phyloP scores from a whole-genome alignment of 2,329 filamentous ascomycete species.

The Diaporthe sp. region DNA sequence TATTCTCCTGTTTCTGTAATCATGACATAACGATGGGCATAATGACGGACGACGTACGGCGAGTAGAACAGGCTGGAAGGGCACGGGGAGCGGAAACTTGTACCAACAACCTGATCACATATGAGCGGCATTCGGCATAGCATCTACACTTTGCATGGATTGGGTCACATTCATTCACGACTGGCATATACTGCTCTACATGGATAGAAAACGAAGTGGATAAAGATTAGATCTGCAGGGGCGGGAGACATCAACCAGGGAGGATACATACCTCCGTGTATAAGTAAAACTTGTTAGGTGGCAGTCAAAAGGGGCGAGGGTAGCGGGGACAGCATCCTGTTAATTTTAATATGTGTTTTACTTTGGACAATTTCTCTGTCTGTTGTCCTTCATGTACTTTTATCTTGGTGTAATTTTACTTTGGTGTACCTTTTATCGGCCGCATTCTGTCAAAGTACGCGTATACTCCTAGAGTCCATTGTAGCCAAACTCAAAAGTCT shows the following conservation, averaged over 20 bases:
- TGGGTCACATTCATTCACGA: slow-evolving; percentile 16
- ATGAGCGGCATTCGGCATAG: slow-evolving; percentile 23
- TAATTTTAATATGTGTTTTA: slow-evolving; percentile 13
- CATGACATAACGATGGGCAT: slow-evolving; percentile 15
- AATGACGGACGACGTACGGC: slow-evolving; percentile 8
- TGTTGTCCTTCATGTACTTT: not conserved
- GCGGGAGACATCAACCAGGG: not conserved
- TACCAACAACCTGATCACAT: slow-evolving; percentile 21
- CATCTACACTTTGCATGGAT: slow-evolving; percentile 20
- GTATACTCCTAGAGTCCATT: not conserved
- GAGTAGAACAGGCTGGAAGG: not conserved
- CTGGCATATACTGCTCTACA: slow-evolving; percentile 16
- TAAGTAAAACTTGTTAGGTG: not conserved
- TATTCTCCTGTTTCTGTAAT: slow-evolving; percentile 10
- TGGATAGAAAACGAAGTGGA: slow-evolving; percentile 12
- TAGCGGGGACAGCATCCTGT: not conserved
- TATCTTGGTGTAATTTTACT: too few species aligned
- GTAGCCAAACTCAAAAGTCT: not conserved
- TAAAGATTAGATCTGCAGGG: slow-evolving; percentile 15
- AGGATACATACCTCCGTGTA: slow-evolving; percentile 1
- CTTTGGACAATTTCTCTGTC: not conserved
- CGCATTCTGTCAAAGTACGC: not conserved
- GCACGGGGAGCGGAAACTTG: not conserved
- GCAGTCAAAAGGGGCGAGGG: not conserved
- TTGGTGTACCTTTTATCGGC: not conserved